Conservation (phyloP, 1,284 basidiomycete genomes). For the Cutaneotrichosporon mucoides region DNA sequence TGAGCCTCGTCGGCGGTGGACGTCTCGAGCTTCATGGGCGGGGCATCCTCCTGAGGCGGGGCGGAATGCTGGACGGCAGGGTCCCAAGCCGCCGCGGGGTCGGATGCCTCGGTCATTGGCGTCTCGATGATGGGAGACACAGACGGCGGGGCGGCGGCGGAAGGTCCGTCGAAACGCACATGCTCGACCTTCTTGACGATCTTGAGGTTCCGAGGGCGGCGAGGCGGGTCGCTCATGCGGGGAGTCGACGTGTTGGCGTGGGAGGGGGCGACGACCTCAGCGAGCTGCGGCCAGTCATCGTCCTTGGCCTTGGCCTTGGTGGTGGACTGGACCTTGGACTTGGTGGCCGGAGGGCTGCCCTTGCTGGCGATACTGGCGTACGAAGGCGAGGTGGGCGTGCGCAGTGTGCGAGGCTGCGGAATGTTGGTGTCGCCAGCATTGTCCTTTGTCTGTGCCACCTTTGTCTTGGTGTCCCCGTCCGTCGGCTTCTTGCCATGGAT, state of each 20-base stretch:
- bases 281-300: no score
- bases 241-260: not conserved
- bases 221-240: not conserved
- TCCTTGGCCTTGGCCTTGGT: not conserved
- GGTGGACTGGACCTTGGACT: not conserved
- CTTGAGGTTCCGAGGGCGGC: not conserved
- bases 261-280: not conserved
- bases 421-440: not conserved
- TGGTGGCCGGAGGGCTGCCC: not conserved
- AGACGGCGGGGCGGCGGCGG: no score
- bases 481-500: constrained; percentile 17
- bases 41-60: no score
- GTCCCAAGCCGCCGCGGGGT: not conserved
- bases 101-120: not conserved
- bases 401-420: not conserved
- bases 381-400: not conserved
- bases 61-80: not conserved
- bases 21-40: not conserved
- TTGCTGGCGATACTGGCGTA: not conserved
- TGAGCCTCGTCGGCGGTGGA: not conserved
- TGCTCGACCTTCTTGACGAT: not conserved
- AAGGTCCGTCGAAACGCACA: no score
- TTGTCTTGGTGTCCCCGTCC: constrained; percentile 11
- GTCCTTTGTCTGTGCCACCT: not conserved
- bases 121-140: no score